phyloP scores from a whole-genome alignment of 306 rosid species.

The Inga laurina region DNA sequence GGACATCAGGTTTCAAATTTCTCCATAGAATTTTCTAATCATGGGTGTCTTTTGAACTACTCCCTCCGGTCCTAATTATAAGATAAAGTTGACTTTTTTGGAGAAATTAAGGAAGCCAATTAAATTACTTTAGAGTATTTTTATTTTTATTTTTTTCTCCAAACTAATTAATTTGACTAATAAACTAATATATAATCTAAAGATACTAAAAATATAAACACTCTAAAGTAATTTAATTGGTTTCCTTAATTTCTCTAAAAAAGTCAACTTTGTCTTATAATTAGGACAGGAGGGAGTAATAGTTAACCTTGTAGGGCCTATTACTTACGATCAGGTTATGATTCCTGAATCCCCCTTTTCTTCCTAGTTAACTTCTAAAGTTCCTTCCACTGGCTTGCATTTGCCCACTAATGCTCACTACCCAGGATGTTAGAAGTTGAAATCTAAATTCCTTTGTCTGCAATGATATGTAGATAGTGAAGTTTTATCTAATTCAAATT shows the following conservation, averaged over 20 bases:
- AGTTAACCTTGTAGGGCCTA: neutral
- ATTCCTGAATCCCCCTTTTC: neutral
- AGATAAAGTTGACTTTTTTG: no score
- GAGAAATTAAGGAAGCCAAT: no score
- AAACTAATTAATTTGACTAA: no score
- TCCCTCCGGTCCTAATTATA: no score
- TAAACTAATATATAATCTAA: no score
- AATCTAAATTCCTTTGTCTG: constrained; percentile 11
- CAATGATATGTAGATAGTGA: neutral
- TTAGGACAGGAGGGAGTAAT: neutral
- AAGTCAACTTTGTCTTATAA: no score
- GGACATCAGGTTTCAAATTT: neutral
- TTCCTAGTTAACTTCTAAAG: neutral
- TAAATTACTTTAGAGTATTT: no score
- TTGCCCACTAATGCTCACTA: neutral
- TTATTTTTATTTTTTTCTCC: no score
- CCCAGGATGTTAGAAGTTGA: constrained; percentile 1
- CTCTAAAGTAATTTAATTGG: no score
- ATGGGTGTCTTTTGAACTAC: neutral
- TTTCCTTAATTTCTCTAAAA: no score
- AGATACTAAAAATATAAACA: no score
- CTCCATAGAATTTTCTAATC: neutral
- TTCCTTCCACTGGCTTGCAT: neutral
- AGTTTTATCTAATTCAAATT: neutral
- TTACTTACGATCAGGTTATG: neutral